Conservation (phyloP, 1,139 yeast species). For the Schizosaccharomyces versatilis region DNA sequence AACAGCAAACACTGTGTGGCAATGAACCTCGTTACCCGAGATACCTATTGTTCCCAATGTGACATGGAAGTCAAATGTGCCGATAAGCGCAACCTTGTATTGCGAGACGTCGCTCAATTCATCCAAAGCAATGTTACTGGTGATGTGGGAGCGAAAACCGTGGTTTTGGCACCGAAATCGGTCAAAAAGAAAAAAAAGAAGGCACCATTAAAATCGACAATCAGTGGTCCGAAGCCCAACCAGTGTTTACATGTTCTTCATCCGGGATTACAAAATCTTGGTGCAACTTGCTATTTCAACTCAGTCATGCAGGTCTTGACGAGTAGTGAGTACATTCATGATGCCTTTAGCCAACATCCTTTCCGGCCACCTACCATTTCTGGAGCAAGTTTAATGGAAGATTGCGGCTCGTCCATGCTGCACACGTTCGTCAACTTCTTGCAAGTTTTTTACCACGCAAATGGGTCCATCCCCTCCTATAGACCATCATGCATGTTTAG, state of each 20-base stretch:
- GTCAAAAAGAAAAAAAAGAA: neutral
- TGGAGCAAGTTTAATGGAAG: slow-evolving; percentile 4
- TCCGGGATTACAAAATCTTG: slow-evolving; percentile 11
- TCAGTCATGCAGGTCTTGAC: slow-evolving; percentile 10
- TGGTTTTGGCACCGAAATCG: neutral
- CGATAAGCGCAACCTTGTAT: slow-evolving; percentile 4
- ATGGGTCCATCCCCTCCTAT: slow-evolving; percentile 4
- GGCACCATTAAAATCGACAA: neutral
- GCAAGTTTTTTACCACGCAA: slow-evolving; percentile 6
- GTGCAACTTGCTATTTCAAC: slow-evolving; percentile 12
- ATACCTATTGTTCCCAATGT: slow-evolving; percentile 7
- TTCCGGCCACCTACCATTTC: slow-evolving; percentile 3
- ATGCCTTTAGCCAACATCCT: slow-evolving; percentile 7
- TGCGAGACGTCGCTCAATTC: slow-evolving; percentile 1
- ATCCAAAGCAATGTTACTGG: neutral
- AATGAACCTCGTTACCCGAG: slow-evolving; percentile 6
- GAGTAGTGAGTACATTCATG: slow-evolving; percentile 7
- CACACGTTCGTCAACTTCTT: slow-evolving; percentile 7
- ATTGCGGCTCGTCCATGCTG: slow-evolving; percentile 4
- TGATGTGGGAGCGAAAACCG: neutral
- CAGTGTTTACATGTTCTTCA: neutral
- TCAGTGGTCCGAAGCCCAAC: neutral
- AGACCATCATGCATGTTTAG: slow-evolving; percentile 7
- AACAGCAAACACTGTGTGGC: slow-evolving; percentile 5
- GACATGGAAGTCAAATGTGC: slow-evolving; percentile 3